Evolutionary conservation across 1,284 basidiomycete genomes (phyloP).

Genomic region (Amylostereum areolatum): DNA sequence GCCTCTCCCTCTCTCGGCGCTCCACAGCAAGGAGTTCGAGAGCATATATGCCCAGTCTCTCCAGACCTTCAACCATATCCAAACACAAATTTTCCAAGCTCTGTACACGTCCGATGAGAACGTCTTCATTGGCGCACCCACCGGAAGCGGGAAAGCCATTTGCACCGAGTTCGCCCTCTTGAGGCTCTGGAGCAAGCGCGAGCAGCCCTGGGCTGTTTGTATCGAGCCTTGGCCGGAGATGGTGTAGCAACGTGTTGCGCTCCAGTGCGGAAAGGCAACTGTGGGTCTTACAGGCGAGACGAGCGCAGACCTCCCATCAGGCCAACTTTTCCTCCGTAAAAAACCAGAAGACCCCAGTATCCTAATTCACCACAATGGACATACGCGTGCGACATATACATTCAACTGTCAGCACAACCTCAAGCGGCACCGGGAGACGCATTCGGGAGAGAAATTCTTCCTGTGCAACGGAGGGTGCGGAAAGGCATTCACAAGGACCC

Average conservation of each 20-base stretch:
- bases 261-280: slow-evolving; percentile 90
- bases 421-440: slow-evolving; percentile 75
- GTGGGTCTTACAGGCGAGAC: slow-evolving; percentile 92
- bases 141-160: slow-evolving; percentile 95
- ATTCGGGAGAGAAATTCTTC: slow-evolving; percentile 76
- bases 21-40: slow-evolving; percentile 92
- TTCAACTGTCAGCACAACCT: slow-evolving; percentile 80
- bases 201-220: slow-evolving; percentile 86
- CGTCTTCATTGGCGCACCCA: slow-evolving; percentile 93
- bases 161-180: slow-evolving; percentile 95
- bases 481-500: slow-evolving; percentile 79
- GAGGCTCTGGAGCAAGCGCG: slow-evolving; percentile 84
- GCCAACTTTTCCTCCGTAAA: slow-evolving; percentile 23
- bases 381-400: slow-evolving; percentile 73
- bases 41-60: slow-evolving; percentile 78
- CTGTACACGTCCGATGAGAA: slow-evolving; percentile 96
- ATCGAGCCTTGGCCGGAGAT: slow-evolving; percentile 97
- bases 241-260: slow-evolving; percentile 81
- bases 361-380: slow-evolving; percentile 62
- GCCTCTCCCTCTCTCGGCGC: slow-evolving; percentile 80
- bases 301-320: slow-evolving; percentile 70
- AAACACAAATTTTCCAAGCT: slow-evolving; percentile 98
- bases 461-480: slow-evolving; percentile 75
- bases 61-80: slow-evolving; percentile 94
- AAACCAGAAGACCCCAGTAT: slow-evolving; percentile 39